Base-by-base conservation (phyloP, 208 protist genomes). In the Leishmania major region DNA sequence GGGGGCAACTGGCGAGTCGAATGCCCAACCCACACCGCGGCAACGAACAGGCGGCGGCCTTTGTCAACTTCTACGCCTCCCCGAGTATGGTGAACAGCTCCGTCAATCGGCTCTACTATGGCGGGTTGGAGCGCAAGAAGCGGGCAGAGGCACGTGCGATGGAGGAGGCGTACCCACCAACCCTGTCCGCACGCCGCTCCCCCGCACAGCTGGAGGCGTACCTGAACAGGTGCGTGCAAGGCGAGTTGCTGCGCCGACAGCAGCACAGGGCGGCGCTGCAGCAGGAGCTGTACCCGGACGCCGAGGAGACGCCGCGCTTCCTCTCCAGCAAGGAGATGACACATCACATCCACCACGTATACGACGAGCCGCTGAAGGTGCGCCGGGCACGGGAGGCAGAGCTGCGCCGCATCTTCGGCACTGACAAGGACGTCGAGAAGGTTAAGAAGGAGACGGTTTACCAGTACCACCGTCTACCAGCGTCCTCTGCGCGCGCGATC, bases 41-140 rank as follows among this genome's bases (percentile, higher is more conserved):
- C 31, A 94, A 95, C 67, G 89, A 92, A 80, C 83, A 90, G 79
- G 94, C 92, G 4, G 94, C 94, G 35, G 82, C 81, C 43, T 96
- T 85, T 66, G 87, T 97, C 7, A 86, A 95, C 55, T 96, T 95
- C 85, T 97, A 92, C 82, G 94, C 91, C 53, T 96, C 92, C 22
- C 69, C 79, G 4, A 83, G 83, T 22, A 97, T 97, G 94, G 82
- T 92, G 72, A 75, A 84, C 62, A 88, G 90, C 79, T 91, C 94
- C n/a, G 92, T 95, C 31, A 78, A 92, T 40, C 92, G 94, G 1
- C 89, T 97, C 28, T 93, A 97, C 78, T 80, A 87, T 62, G 84
- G 84, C 62, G 88, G 89, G 11, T 75, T 95, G 8, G 84, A 84
- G 67, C 82, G 85, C 47, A 84, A 87, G 77, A 82, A 89, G 79